phyloP scores from a whole-genome alignment of 2,329 filamentous ascomycete genomes.

The Scedosporium minutisporum region DNA sequence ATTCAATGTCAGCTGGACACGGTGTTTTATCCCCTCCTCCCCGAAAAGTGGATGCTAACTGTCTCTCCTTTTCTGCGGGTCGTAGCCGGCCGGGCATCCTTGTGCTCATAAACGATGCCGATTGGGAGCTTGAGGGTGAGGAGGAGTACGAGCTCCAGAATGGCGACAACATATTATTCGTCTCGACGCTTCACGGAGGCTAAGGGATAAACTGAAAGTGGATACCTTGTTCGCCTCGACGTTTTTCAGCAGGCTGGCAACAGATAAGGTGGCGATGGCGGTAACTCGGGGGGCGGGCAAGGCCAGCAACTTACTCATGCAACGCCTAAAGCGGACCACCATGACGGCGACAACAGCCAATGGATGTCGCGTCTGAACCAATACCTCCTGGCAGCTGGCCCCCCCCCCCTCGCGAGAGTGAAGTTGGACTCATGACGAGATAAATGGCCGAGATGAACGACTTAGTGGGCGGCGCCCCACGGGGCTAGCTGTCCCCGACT shows the following conservation, averaged over 20 bases:
- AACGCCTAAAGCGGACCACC: background rate
- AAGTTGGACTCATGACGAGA: background rate
- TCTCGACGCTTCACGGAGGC: conserved; percentile 91
- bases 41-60: background rate
- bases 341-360: background rate
- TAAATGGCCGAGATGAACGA: background rate
- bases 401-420: background rate
- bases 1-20: background rate
- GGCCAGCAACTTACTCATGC: background rate
- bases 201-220: conserved; percentile 28
- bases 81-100: conserved; percentile 84
- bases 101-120: conserved; percentile 92
- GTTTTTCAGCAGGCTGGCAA: background rate
- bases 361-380: background rate
- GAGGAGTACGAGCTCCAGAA: conserved; percentile 75
- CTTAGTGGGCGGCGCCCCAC: background rate
- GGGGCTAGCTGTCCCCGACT: background rate
- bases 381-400: background rate
- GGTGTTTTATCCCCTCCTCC: background rate
- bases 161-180: conserved; percentile 85
- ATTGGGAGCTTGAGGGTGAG: conserved; percentile 97
- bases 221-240: background rate
- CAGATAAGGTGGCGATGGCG: background rate
- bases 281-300: background rate
- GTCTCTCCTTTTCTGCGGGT: conserved; percentile 10